A percentile compares a stretch with the other conserved stretches of the same genome.
Conservation (phyloP, 2,329 filamentous ascomycete species). For the Paracoccidioides lutzii region DNA sequence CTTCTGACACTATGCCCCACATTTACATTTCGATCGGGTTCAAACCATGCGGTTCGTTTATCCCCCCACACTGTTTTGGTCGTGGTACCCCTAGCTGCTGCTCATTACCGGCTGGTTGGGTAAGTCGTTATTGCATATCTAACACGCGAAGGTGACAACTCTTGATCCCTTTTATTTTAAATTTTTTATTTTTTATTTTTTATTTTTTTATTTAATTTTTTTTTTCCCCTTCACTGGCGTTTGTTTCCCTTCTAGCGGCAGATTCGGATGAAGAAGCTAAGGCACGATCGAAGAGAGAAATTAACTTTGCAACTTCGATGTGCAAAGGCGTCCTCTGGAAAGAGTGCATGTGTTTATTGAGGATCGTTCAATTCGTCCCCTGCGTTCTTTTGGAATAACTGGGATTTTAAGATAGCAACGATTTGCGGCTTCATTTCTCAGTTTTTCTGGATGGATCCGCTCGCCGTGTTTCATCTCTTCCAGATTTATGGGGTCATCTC, state of each 20-base stretch:
- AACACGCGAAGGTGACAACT: too few species aligned
- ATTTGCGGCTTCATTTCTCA: not conserved
- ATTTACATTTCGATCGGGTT: not conserved
- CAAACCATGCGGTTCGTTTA: not conserved
- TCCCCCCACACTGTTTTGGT: not conserved
- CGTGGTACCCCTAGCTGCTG: not conserved
- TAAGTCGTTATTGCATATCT: not conserved
- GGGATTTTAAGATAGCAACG: too few species aligned
- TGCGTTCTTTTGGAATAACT: not conserved
- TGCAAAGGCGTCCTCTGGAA: not conserved
- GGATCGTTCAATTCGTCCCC: not conserved
- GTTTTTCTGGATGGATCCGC: not conserved
- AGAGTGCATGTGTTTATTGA: not conserved
- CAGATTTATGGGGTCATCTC: not conserved
- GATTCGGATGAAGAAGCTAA: not conserved
- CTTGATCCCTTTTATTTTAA: too few species aligned
- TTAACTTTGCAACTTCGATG: not conserved
- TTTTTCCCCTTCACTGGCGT: not conserved
- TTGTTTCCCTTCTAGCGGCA: not conserved
- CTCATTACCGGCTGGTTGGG: conserved; percentile 1
- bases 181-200: not conserved
- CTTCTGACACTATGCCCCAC: not conserved
- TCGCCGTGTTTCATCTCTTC: not conserved
- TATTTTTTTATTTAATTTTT: not conserved
- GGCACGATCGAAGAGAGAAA: not conserved